phyloP scores from a whole-genome alignment of 192 early-diverging fungal genomes.

The Umbelopsis sp. region DNA sequence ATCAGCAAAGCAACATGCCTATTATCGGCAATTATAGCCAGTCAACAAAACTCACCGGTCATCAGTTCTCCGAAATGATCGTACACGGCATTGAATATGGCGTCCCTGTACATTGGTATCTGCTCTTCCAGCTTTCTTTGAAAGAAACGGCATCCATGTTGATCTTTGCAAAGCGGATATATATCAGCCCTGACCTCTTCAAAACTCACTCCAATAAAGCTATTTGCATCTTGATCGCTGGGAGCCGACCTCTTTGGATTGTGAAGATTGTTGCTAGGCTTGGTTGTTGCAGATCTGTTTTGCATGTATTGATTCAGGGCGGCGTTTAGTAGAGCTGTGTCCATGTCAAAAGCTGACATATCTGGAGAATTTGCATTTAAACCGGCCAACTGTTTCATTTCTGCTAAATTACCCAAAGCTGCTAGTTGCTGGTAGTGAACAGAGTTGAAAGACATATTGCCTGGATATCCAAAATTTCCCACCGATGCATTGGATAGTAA shows the following conservation, averaged over 20 bases:
- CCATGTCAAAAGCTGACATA: background rate
- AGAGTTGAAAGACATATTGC: background rate
- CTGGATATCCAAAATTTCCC: background rate
- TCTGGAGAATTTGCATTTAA: background rate
- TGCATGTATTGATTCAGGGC: slow-evolving; percentile 12
- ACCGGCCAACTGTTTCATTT: background rate
- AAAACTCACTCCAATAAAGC: slow-evolving; percentile 62
- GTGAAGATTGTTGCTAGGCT: background rate
- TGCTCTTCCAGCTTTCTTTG: slow-evolving; percentile 87
- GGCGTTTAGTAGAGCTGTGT: slow-evolving; percentile 2
- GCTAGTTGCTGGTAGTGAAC: background rate
- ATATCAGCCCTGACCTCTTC: slow-evolving; percentile 76
- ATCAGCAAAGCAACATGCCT: background rate
- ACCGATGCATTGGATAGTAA: background rate
- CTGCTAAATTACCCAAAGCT: background rate
- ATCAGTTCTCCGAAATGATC: slow-evolving; percentile 77
- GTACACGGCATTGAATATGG: slow-evolving; percentile 76
- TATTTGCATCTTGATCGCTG: background rate
- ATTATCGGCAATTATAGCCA: no score
- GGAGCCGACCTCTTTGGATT: background rate
- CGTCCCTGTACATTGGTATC: slow-evolving; percentile 53
- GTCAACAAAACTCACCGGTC: slow-evolving; percentile 55
- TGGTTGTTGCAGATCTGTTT: background rate
- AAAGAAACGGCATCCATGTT: slow-evolving; percentile 84
- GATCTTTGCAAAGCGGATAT: slow-evolving; percentile 81